These are phyloP conservation scores for Prunus armeniaca DNA, from an alignment of 306 rosid species.

Conservation along the genomic window DNA sequence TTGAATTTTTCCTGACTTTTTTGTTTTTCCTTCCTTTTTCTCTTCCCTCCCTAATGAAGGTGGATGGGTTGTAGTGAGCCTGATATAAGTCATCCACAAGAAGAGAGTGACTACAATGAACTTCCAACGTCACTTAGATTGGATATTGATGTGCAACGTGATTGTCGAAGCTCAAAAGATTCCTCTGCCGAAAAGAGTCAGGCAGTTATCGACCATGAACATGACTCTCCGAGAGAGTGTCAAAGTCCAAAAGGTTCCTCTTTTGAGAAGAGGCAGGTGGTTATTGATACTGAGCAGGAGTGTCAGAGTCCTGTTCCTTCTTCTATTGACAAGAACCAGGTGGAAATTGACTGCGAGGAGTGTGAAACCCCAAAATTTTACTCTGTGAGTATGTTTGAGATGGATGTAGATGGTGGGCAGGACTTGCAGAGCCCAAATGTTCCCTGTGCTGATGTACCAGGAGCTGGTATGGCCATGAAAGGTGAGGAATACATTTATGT, in stretches of 20 bases:
- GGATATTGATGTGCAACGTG: conserved; percentile 21
- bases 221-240: conserved; percentile 2
- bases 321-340: conserved; percentile 25
- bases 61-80: conserved; percentile 31
- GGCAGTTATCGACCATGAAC: not conserved
- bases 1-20: not conserved
- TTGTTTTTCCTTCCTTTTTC: too few species aligned
- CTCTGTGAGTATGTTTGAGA: conserved; percentile 28
- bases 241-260: conserved; percentile 23
- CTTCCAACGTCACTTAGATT: conserved; percentile 25
- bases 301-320: conserved; percentile 23
- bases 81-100: conserved; percentile 22
- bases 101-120: conserved; percentile 20
- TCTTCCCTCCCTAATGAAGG: conserved; percentile 13
- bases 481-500: conserved; percentile 27
- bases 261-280: conserved; percentile 18
- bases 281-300: conserved; percentile 28
- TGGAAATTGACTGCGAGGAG: conserved; percentile 34
- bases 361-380: conserved; percentile 27
- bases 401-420: conserved; percentile 17
- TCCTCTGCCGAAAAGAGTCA: conserved; percentile 6
- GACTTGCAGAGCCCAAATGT: conserved; percentile 21
- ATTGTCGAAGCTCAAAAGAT: not conserved
- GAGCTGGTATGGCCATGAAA: conserved; percentile 15
- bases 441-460: conserved; percentile 22